Evolutionary conservation across 2,329 filamentous ascomycete genomes (phyloP).

Genomic region (Xylaria sp.): DNA sequence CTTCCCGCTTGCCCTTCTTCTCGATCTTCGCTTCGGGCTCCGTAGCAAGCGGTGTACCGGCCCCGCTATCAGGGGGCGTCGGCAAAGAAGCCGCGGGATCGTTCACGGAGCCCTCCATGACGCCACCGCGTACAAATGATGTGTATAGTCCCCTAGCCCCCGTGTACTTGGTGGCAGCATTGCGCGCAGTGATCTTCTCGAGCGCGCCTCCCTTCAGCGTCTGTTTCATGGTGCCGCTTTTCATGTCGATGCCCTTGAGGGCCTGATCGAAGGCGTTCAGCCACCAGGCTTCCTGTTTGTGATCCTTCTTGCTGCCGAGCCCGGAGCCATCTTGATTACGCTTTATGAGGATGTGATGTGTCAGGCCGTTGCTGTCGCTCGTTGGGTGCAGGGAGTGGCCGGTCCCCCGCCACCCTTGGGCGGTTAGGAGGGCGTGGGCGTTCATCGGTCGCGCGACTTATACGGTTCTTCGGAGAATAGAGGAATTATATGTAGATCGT

Average conservation of each 20-base stretch:
- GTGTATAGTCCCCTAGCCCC: slow-evolving; percentile 77
- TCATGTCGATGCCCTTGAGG: slow-evolving; percentile 78
- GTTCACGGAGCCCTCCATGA: slow-evolving; percentile 76
- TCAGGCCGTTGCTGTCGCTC: slow-evolving; percentile 78
- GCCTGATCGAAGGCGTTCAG: slow-evolving; percentile 93
- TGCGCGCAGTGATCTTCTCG: slow-evolving; percentile 63
- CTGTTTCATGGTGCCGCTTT: slow-evolving; percentile 67
- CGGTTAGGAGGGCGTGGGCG: slow-evolving; percentile 81
- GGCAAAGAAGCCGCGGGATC: slow-evolving; percentile 41
- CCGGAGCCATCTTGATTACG: slow-evolving; percentile 85
- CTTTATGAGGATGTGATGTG: slow-evolving; percentile 83
- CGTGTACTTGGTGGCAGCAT: slow-evolving; percentile 65
- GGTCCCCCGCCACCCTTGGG: slow-evolving; percentile 89
- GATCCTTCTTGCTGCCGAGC: slow-evolving; percentile 78
- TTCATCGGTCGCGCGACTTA: slow-evolving; percentile 69
- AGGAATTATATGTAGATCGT: not conserved
- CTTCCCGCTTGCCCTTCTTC: slow-evolving; percentile 41
- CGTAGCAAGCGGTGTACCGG: slow-evolving; percentile 48
- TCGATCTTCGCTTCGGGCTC: slow-evolving; percentile 46
- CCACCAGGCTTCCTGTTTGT: slow-evolving; percentile 92
- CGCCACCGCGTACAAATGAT: slow-evolving; percentile 85
- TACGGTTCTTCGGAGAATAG: not conserved
- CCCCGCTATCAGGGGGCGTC: slow-evolving; percentile 50
- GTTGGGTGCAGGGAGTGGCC: slow-evolving; percentile 87
- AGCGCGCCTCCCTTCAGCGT: slow-evolving; percentile 63